Percentiles rank a stretch among this genome's conserved stretches.
These are phyloP conservation scores for Hura crepitans DNA, from an alignment of 441 rosid species.

Conservation along the genomic window DNA sequence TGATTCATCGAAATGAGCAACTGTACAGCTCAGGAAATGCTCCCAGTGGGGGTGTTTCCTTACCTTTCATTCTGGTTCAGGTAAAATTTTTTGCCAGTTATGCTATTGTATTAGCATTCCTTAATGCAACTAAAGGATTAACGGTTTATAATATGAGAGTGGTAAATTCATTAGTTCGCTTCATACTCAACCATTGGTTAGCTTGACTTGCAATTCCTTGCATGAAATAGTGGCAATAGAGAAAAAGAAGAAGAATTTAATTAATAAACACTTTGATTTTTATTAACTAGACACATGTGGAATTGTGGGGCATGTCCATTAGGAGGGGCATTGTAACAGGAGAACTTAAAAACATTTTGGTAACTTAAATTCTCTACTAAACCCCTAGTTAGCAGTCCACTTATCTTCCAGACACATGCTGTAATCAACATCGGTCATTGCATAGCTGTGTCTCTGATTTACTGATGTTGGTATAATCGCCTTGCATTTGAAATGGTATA, in stretches of 20 bases:
- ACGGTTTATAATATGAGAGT: neutral
- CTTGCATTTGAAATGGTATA: too few species aligned
- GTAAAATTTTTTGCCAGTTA: conserved; percentile 38
- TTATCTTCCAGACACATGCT: too few species aligned
- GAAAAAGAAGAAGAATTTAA: neutral
- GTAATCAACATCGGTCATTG: too few species aligned
- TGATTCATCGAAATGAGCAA: conserved; percentile 77
- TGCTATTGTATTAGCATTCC: conserved; percentile 1
- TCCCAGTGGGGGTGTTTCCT: conserved; percentile 87
- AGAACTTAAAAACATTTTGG: neutral
- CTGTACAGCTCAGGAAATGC: conserved; percentile 72
- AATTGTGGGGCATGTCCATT: neutral
- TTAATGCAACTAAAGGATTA: neutral
- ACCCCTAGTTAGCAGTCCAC: too few species aligned
- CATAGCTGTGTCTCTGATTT: too few species aligned
- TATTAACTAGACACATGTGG: neutral
- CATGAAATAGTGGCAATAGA: neutral
- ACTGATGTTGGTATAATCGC: too few species aligned
- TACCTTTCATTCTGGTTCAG: conserved; percentile 98
- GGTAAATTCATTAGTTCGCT: neutral
- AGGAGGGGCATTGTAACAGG: neutral
- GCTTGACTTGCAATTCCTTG: neutral
- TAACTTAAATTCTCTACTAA: neutral
- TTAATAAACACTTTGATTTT: neutral
- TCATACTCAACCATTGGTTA: neutral